Base-by-base conservation (phyloP, 305 asterid genomes). In the Rubia peregrina region DNA sequence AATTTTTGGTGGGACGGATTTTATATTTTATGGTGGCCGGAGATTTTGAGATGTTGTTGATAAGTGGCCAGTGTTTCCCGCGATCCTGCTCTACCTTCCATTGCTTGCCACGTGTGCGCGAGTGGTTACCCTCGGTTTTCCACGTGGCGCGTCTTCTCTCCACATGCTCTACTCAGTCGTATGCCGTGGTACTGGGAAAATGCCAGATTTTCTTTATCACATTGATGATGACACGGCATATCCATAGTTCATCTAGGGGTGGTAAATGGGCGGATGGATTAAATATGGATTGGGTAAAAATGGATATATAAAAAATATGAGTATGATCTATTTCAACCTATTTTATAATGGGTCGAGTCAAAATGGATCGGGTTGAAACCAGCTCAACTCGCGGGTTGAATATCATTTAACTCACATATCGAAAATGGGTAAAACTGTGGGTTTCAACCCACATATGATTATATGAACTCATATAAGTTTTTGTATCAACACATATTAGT, bases 71-170 rank as follows among this genome's bases (percentile, higher is more conserved):
- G 38, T 61, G 62, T 60, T 72, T 36, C 75, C 81, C 88, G 90
- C 88, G 86, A 91, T 91, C 97, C 76, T 72, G 69, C 57, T 75
- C 38, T 44, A 26, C 97, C 93, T 84, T 55, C 88, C 72, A 70
- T 46, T 49, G 16, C 19, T 9, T 57, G 91, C 85, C 97, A 87
- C 77, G 92, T 89, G 89, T 83, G 69, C n/a, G 17, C 0, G 1
- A 9, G 53, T 75, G 82, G 88, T 84, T 22, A 62, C 70, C 49
- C 61, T 14, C 33, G 0, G 59, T 59, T 69, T 70, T 77, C 66
- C 75, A 44, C 80, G 88, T 84, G 92, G 86, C 92, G 16, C 63
- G 73, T 57, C 12, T 26, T 2, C 63, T 68, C 22, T 76, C 87
- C 88, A 82, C 89, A 77, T 14, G 68, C 40, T 81, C 22, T 22